A percentile compares a stretch with the other conserved stretches of the same genome.
These are phyloP conservation scores for Jacaranda mimosifolia DNA, from an alignment of 257 asterid species.

Conservation along the genomic window DNA sequence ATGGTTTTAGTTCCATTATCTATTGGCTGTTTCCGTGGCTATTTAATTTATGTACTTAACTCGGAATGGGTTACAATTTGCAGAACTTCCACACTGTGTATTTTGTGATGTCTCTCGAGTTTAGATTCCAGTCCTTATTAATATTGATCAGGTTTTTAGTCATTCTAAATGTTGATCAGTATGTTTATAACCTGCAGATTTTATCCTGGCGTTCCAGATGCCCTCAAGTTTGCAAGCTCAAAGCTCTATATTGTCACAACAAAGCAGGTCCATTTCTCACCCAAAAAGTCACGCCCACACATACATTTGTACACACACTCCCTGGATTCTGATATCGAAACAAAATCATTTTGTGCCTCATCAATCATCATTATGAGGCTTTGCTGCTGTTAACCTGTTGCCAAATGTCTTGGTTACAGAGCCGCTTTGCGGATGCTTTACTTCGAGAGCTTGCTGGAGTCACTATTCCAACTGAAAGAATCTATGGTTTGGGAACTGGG, in stretches of 20 bases:
- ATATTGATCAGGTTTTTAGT: neutral
- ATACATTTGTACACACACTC: neutral
- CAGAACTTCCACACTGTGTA: too few relatives aligned
- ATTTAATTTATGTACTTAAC: neutral
- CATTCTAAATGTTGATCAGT: conserved; percentile 13
- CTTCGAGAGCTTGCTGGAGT: conserved; percentile 88
- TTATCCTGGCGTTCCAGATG: conserved; percentile 96
- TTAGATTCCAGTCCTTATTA: neutral
- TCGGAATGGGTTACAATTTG: too few relatives aligned
- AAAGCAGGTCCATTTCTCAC: conserved; percentile 64
- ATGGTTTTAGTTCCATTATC: neutral
- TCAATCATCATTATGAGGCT: neutral
- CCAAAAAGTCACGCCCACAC: neutral
- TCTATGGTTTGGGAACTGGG: conserved; percentile 95
- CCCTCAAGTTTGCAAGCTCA: conserved; percentile 92
- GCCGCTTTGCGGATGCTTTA: conserved; percentile 89
- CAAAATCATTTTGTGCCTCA: conserved; percentile 7
- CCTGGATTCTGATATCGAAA: neutral
- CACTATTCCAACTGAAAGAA: conserved; percentile 76
- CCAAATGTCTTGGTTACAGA: conserved; percentile 46
- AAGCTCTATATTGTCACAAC: conserved; percentile 91
- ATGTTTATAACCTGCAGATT: conserved; percentile 58
- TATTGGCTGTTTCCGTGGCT: neutral
- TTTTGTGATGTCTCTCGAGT: neutral
- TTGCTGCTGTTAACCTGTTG: neutral